A percentile compares a stretch with the other conserved stretches of the same genome.
These are phyloP conservation scores for Westerdykella sp. DNA, from an alignment of 2,329 filamentous ascomycete genomes.

Conservation along the genomic window DNA sequence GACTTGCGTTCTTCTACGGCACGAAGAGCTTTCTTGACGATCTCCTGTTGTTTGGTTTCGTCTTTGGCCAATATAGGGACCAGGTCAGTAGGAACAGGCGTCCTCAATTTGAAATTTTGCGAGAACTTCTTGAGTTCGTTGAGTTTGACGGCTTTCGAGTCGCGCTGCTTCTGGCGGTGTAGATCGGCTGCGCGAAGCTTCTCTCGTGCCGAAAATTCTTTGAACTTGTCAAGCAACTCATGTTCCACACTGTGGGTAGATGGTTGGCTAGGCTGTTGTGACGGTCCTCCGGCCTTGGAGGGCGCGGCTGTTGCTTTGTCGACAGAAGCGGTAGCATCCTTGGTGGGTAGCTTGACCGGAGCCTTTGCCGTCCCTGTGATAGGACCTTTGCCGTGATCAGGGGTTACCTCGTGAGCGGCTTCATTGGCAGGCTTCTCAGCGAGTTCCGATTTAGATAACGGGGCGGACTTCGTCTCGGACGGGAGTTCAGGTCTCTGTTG, in stretches of 20 bases:
- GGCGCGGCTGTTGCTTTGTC: slow-evolving; percentile 14
- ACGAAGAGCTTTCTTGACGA: slow-evolving; percentile 78
- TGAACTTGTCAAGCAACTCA: slow-evolving; percentile 58
- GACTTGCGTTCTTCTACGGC: slow-evolving; percentile 56
- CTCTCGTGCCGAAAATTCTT: slow-evolving; percentile 57
- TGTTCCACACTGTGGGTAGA: slow-evolving; percentile 56
- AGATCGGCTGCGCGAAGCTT: slow-evolving; percentile 56
- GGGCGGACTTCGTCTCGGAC: neutral
- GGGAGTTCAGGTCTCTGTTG: neutral
- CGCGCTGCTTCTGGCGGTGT: slow-evolving; percentile 48
- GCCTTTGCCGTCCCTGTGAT: neutral
- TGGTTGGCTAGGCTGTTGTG: slow-evolving; percentile 22
- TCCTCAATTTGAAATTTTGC: slow-evolving; percentile 86
- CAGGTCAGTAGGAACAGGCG: slow-evolving; percentile 83
- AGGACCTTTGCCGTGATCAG: slow-evolving; percentile 13
- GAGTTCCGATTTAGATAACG: slow-evolving; percentile 8
- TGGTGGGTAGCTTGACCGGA: slow-evolving; percentile 14
- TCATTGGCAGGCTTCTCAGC: slow-evolving; percentile 9
- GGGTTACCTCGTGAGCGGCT: slow-evolving; percentile 11
- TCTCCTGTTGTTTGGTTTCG: slow-evolving; percentile 86
- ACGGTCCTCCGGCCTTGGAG: slow-evolving; percentile 12
- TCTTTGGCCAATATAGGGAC: slow-evolving; percentile 96
- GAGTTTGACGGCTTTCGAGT: slow-evolving; percentile 86
- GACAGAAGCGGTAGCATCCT: slow-evolving; percentile 12
- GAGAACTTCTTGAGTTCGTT: slow-evolving; percentile 96